Percentiles rank a stretch among this genome's conserved stretches.
Conservation (phyloP, 208 protist species). For the Acanthamoeba castellanii region DNA sequence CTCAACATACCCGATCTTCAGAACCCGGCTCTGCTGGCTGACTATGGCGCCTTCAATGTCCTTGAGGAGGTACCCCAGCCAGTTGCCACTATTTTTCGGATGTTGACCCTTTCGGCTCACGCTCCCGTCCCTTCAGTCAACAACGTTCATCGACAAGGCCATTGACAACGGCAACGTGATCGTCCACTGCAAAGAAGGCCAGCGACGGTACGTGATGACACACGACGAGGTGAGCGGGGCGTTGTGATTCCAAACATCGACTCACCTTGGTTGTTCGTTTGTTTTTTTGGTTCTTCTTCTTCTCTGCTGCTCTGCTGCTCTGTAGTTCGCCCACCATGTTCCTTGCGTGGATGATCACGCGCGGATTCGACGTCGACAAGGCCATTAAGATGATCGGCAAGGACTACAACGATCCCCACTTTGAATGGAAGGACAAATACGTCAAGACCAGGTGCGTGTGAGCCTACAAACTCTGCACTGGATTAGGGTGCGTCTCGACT, state of each 20-base stretch:
- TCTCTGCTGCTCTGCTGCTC: neutral
- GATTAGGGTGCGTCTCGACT: too few relatives aligned
- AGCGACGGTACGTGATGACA: neutral
- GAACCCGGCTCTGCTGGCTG: conserved; percentile 41
- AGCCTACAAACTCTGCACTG: neutral
- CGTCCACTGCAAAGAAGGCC: conserved; percentile 72
- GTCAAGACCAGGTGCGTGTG: conserved; percentile 12
- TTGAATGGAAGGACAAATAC: conserved; percentile 63
- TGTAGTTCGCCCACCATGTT: conserved; percentile 62
- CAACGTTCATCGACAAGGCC: conserved; percentile 7
- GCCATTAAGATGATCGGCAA: conserved; percentile 54
- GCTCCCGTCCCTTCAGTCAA: neutral
- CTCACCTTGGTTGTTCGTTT: too few relatives aligned
- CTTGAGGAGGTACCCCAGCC: neutral
- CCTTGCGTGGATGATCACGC: conserved; percentile 66
- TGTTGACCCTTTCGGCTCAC: neutral
- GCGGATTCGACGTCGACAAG: neutral
- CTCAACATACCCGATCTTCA: conserved; percentile 70
- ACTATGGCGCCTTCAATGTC: conserved; percentile 50
- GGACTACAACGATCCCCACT: conserved; percentile 50
- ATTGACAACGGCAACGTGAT: conserved; percentile 58
- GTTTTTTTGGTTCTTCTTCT: neutral
- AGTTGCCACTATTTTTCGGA: neutral
- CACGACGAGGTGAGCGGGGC: too few relatives aligned
- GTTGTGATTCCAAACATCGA: neutral